Conservation (phyloP, 2,329 filamentous ascomycete species). For the Monilinia laxa region DNA sequence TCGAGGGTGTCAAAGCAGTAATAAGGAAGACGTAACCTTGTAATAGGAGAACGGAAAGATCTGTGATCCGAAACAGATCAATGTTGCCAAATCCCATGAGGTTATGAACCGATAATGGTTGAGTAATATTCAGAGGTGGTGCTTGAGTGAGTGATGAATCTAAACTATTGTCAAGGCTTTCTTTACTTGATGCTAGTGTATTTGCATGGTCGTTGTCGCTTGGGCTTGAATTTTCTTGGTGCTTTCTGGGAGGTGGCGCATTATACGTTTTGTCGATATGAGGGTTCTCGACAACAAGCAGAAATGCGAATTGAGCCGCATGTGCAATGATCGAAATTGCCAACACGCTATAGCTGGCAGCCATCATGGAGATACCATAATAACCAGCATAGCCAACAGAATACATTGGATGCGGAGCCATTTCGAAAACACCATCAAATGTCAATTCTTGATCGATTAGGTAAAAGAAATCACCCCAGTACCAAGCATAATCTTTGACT, state of each 20-base stretch:
- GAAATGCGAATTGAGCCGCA: constrained; percentile 89
- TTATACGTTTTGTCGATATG: constrained; percentile 99
- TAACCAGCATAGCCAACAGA: constrained; percentile 97
- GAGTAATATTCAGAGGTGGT: constrained; percentile 43
- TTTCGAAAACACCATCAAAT: constrained; percentile 98
- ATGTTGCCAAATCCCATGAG: constrained; percentile 80
- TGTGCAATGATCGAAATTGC: constrained; percentile 96
- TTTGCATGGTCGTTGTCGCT: constrained; percentile 42
- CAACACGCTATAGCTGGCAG: constrained; percentile 93
- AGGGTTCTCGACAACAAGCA: constrained; percentile 89
- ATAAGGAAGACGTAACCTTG: constrained; percentile 73
- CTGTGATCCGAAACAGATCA: constrained; percentile 84
- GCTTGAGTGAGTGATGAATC: constrained; percentile 21
- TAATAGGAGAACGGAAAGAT: constrained; percentile 76
- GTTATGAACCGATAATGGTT: constrained; percentile 74
- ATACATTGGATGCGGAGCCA: constrained; percentile 99
- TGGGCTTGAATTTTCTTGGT: constrained; percentile 38
- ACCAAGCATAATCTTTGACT: constrained; percentile 99
- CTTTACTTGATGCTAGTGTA: constrained; percentile 40
- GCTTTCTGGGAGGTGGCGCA: constrained; percentile 70
- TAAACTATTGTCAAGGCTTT: constrained; percentile 38
- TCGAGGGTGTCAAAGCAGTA: constrained; percentile 74
- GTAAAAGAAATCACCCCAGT: constrained; percentile 99
- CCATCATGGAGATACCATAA: constrained; percentile 98
- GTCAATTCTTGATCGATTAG: constrained; percentile 96